Evolutionary conservation across 1,284 basidiomycete genomes (phyloP).

Genomic region (Singerocomus inundabilis): DNA sequence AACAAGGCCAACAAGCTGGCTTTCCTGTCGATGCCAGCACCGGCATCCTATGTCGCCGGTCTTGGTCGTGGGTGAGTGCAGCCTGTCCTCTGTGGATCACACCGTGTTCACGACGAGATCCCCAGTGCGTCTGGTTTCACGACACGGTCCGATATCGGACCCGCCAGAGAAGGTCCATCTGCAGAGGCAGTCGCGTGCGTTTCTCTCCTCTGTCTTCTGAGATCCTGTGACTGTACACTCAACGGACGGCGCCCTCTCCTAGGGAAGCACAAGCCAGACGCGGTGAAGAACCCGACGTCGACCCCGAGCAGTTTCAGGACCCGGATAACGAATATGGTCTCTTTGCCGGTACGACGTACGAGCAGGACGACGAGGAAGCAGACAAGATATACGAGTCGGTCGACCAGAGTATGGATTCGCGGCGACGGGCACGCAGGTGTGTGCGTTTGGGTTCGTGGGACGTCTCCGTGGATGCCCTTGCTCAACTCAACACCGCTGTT

Average conservation of each 20-base stretch:
- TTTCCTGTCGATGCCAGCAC: slow-evolving; percentile 84
- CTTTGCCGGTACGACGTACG: slow-evolving; percentile 94
- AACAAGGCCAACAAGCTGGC: slow-evolving; percentile 68
- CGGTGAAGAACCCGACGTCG: slow-evolving; percentile 83
- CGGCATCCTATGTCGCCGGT: slow-evolving; percentile 94
- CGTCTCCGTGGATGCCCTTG: slow-evolving; percentile 18
- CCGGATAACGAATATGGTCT: slow-evolving; percentile 97
- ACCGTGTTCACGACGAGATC: slow-evolving; percentile 4
- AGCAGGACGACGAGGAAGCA: slow-evolving; percentile 97
- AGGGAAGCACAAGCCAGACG: slow-evolving; percentile 75
- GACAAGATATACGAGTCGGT: slow-evolving; percentile 93
- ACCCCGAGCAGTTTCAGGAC: slow-evolving; percentile 91
- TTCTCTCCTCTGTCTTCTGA: too few species aligned
- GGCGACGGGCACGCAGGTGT: slow-evolving; percentile 77
- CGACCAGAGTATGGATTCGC: slow-evolving; percentile 87
- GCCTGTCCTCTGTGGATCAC: not conserved
- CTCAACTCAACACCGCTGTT: slow-evolving; percentile 26
- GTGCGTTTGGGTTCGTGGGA: slow-evolving; percentile 50
- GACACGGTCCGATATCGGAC: slow-evolving; percentile 98
- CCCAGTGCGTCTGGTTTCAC: slow-evolving; percentile 94
- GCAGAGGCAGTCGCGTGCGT: slow-evolving; percentile 84
- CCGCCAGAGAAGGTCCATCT: slow-evolving; percentile 90
- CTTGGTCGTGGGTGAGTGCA: slow-evolving; percentile 82
- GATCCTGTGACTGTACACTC: not conserved
- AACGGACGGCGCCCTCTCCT: not conserved